Evolutionary conservation across 805 yeast genomes (phyloP).

Genomic region (Candida tammaniensis): DNA sequence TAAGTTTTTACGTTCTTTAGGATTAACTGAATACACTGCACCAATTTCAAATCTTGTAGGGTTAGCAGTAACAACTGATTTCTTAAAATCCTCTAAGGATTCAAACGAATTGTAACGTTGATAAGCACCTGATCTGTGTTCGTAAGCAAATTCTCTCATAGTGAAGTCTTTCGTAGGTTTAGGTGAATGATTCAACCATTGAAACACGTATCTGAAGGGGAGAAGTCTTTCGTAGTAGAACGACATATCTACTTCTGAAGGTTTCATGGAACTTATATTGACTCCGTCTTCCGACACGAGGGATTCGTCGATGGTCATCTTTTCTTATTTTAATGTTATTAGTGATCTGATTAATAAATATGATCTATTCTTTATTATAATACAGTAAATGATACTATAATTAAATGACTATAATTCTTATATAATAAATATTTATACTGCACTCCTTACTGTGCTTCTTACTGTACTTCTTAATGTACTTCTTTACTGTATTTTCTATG

Average conservation of each 20-base stretch:
- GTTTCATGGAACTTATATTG: conserved; percentile 15
- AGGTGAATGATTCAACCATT: conserved; percentile 87
- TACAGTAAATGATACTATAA: too few species aligned
- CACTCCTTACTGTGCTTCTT: too few species aligned
- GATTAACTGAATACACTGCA: conserved; percentile 84
- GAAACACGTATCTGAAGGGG: conserved; percentile 78
- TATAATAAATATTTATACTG: too few species aligned
- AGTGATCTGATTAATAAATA: too few species aligned
- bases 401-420: too few species aligned
- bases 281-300: not conserved
- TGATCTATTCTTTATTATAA: too few species aligned
- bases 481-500: too few species aligned
- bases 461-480: too few species aligned
- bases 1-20: conserved; percentile 76
- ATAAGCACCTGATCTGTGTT: conserved; percentile 82
- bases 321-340: too few species aligned
- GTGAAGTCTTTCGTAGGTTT: conserved; percentile 73
- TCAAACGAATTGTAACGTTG: conserved; percentile 82
- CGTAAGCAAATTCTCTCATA: conserved; percentile 92
- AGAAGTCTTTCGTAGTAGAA: conserved; percentile 67
- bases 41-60: conserved; percentile 96
- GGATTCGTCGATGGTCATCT: conserved; percentile 6
- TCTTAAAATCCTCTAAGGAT: conserved; percentile 67
- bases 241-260: conserved; percentile 62
- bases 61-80: conserved; percentile 65